phyloP scores from a whole-genome alignment of 805 yeast genomes.

The Debaryomyces hansenii region DNA sequence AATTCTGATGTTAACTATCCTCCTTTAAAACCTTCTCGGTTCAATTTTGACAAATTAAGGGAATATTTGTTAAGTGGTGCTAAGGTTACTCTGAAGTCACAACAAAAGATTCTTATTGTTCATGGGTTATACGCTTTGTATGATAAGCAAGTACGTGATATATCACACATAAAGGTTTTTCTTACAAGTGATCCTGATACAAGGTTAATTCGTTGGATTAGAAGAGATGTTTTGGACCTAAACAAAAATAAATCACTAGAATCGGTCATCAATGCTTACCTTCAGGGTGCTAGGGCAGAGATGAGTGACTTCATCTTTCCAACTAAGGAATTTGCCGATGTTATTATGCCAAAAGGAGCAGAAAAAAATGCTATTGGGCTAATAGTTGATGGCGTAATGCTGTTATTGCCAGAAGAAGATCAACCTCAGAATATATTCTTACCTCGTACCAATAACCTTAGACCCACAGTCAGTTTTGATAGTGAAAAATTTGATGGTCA shows the following conservation, averaged over 20 bases:
- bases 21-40: conserved; percentile 40
- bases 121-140: conserved; percentile 82
- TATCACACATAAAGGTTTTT: conserved; percentile 68
- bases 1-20: conserved; percentile 15
- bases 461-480: conserved; percentile 26
- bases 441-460: conserved; percentile 20
- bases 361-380: conserved; percentile 57
- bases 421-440: conserved; percentile 11
- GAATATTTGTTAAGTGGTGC: conserved; percentile 12
- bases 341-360: conserved; percentile 70
- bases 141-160: conserved; percentile 52
- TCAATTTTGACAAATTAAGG: conserved; percentile 32
- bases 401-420: conserved; percentile 21
- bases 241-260: conserved; percentile 23
- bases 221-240: conserved; percentile 33
- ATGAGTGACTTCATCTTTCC: conserved; percentile 63
- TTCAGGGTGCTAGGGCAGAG: conserved; percentile 61
- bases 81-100: conserved; percentile 17
- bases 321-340: conserved; percentile 75
- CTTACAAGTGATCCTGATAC: conserved; percentile 85
- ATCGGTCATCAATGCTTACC: conserved; percentile 45
- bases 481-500: conserved; percentile 38
- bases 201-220: conserved; percentile 77
- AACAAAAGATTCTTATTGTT: conserved; percentile 41
- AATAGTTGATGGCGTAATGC: conserved; percentile 63